Evolutionary conservation across 345 rosid species (phyloP).

Genomic region (Hibiscus trionum): DNA sequence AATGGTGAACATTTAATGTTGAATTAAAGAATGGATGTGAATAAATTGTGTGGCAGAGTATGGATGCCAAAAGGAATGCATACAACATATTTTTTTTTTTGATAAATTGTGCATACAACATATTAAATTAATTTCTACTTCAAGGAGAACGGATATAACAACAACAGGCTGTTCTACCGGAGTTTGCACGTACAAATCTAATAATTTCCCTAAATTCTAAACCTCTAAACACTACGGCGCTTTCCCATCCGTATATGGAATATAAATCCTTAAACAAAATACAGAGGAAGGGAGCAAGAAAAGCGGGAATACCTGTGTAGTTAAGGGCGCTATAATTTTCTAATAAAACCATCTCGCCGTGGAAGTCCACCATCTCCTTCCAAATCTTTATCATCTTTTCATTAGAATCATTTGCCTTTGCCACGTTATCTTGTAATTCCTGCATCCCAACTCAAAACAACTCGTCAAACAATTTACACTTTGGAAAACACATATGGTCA

Average conservation of each 20-base stretch:
- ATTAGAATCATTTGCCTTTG: neutral
- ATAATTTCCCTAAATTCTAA: neutral
- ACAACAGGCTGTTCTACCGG: neutral
- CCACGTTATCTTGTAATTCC: neutral
- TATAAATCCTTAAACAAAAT: too few relatives aligned
- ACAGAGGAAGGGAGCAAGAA: too few relatives aligned
- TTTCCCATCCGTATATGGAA: too few relatives aligned
- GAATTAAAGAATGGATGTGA: neutral
- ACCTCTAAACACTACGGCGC: too few relatives aligned
- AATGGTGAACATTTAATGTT: neutral
- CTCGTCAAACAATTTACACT: neutral
- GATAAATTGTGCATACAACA: too few relatives aligned
- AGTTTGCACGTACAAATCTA: neutral
- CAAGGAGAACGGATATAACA: neutral
- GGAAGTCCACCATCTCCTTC: neutral
- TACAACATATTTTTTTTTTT: neutral
- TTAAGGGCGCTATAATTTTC: too few relatives aligned
- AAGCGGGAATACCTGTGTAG: too few relatives aligned
- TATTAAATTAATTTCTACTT: neutral
- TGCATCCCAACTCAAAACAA: neutral
- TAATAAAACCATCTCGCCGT: neutral
- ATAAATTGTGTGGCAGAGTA: neutral
- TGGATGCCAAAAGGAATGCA: neutral
- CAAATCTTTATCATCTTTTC: neutral
- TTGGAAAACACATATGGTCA: neutral